Percentiles rank a stretch among this genome's conserved stretches.
Conservation (phyloP, 768 basidiomycete genomes). For the Mycena sanguinolenta region DNA sequence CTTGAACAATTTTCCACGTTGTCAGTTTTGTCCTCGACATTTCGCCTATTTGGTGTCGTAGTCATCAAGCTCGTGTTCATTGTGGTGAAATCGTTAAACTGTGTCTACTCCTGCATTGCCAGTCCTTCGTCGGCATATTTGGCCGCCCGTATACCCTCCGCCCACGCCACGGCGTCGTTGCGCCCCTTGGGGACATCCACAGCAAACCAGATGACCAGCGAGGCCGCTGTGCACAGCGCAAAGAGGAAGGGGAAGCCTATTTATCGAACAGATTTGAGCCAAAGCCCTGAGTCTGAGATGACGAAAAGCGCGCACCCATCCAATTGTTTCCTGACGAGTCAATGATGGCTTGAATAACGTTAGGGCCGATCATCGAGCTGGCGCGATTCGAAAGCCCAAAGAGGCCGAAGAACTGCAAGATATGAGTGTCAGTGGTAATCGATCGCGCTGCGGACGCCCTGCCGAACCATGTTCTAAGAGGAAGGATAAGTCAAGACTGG, state of each 20-base stretch:
- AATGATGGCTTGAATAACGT: constrained; percentile 88
- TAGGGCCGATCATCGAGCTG: constrained; percentile 90
- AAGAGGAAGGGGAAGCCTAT: constrained; percentile 84
- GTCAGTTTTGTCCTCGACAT: too few species aligned
- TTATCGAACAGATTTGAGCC: not conserved
- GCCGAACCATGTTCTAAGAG: constrained; percentile 63
- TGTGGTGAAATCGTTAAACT: not conserved
- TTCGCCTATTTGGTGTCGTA: too few species aligned
- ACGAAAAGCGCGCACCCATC: constrained; percentile 55
- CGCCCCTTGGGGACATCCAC: constrained; percentile 76
- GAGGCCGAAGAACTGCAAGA: constrained; percentile 82
- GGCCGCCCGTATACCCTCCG: constrained; percentile 47
- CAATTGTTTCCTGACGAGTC: constrained; percentile 79
- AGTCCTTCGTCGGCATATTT: constrained; percentile 37
- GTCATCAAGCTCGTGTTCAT: not conserved
- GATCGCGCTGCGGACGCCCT: not conserved
- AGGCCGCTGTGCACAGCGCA: constrained; percentile 74
- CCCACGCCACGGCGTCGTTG: constrained; percentile 72
- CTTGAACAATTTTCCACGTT: too few species aligned
- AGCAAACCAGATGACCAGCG: constrained; percentile 82
- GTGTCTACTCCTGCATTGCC: constrained; percentile 29
- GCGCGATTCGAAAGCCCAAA: constrained; percentile 88
- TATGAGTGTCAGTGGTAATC: not conserved
- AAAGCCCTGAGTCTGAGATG: not conserved
- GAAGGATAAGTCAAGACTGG: too few species aligned